Base-by-base conservation (phyloP, 2,329 filamentous ascomycete genomes). In the Cyclaneusma minus region DNA sequence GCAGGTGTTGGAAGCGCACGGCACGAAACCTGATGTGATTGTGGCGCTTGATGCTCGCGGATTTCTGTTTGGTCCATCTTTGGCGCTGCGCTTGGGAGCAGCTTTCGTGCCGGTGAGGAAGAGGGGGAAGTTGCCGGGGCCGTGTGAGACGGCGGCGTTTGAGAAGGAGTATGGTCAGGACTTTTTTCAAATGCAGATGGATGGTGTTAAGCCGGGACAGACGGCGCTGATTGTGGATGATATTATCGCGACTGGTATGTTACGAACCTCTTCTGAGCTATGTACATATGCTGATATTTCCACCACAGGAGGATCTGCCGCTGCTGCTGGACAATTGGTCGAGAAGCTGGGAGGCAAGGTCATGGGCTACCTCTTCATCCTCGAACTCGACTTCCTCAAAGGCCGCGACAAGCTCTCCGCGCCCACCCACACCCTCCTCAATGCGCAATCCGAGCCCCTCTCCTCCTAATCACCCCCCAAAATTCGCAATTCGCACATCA, bases 91-190 rank as follows among this genome's bases (percentile, higher is more conserved):
- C 35, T 62, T 95, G 32, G 79, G 78, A 37, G 79, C 84, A 19
- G 69, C 70, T 36, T 98, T 98, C 51, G 89, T 91, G 34, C 84
- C 89, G 10, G 84, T 95, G 35, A 68, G 89, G 48, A 98, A 98
- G 68, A 60, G 77, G 64, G 89, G 89, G 51, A 98, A 98, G 68
- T 68, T 98, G 40, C 89, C 89, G 5, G 89, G 89, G 16, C 74
- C 79, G 32, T 85, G 79, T 44, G 74, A 79, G 47, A 91, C 81
- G 29, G 84, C 84, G 39, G 66, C 67, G 41, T 98, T 83, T 54
- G 62, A 84, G 55, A 98, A 98, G 66, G 89, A 98, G 56, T 98
- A 98, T 48, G 89, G 89, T 36, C 67, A 74, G 54, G 89, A 98
- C 52, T 76, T 76, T 50, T 95, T 98, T 61, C 82, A 95, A 65